A percentile compares a stretch with the other conserved stretches of the same genome.
Conservation (phyloP, 75 land plant genomes). For the Gnetum montanum region DNA sequence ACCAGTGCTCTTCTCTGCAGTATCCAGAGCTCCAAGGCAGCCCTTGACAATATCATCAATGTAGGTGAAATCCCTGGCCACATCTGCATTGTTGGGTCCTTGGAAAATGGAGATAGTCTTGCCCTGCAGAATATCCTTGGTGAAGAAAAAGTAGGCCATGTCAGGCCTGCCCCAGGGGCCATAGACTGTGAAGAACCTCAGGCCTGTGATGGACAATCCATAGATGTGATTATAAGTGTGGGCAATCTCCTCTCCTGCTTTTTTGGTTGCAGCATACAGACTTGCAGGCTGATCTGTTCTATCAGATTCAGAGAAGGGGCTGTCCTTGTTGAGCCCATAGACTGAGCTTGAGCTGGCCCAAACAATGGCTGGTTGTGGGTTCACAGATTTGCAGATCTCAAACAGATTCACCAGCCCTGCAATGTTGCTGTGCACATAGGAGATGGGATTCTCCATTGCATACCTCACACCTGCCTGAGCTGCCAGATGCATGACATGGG, state of each 20-base stretch:
- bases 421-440: conserved; percentile 59
- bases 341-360: conserved; percentile 86
- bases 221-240: conserved; percentile 67
- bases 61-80: conserved; percentile 49
- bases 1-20: conserved; percentile 56
- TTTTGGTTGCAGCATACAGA: conserved; percentile 87
- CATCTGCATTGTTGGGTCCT: conserved; percentile 20
- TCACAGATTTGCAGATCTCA: conserved; percentile 45
- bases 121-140: conserved; percentile 36
- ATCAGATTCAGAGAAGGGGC: conserved; percentile 65
- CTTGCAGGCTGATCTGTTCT: conserved; percentile 82
- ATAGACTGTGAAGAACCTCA: conserved; percentile 55
- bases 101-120: conserved; percentile 38
- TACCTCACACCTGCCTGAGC: conserved; percentile 87
- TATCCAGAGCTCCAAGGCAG: conserved; percentile 49
- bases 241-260: conserved; percentile 72
- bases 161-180: conserved; percentile 65
- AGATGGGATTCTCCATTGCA: conserved; percentile 63
- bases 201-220: conserved; percentile 54
- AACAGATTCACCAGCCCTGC: conserved; percentile 60
- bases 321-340: conserved; percentile 63
- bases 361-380: conserved; percentile 73
- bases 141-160: conserved; percentile 65
- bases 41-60: conserved; percentile 56
- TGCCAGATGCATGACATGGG: conserved; percentile 72